Evolutionary conservation across 1,284 basidiomycete genomes (phyloP).

Genomic region (Ustilago lituana): DNA sequence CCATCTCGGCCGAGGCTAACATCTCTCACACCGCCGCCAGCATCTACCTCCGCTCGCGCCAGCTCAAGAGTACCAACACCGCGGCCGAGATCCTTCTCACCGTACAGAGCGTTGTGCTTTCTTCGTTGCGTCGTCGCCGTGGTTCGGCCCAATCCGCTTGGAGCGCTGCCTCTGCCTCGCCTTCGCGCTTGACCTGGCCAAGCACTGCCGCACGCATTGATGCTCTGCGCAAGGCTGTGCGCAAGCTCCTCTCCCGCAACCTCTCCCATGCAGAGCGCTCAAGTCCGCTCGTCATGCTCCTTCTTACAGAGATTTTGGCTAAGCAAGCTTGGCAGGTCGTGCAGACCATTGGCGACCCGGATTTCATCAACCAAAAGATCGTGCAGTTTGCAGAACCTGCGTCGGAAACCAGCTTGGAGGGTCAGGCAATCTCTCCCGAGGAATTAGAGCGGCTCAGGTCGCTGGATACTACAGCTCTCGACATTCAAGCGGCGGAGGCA

Average conservation of each 20-base stretch:
- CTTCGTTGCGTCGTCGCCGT: slow-evolving; percentile 45
- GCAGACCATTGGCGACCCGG: slow-evolving; percentile 55
- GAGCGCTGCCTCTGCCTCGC: slow-evolving; percentile 13
- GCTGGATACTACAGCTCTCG: slow-evolving; percentile 23
- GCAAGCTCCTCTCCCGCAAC: slow-evolving; percentile 50
- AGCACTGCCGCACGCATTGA: slow-evolving; percentile 49
- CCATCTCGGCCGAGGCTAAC: slow-evolving; percentile 45
- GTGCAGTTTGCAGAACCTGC: slow-evolving; percentile 52
- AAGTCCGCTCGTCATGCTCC: slow-evolving; percentile 44
- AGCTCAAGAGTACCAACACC: slow-evolving; percentile 47
- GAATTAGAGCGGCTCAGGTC: slow-evolving; percentile 40
- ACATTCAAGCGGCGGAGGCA: slow-evolving; percentile 10
- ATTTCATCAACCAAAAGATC: slow-evolving; percentile 60
- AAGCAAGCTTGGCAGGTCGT: slow-evolving; percentile 60
- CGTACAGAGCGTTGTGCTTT: slow-evolving; percentile 52
- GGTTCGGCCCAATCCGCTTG: slow-evolving; percentile 8
- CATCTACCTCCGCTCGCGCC: slow-evolving; percentile 40
- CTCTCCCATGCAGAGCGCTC: slow-evolving; percentile 42
- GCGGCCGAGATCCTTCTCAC: slow-evolving; percentile 57
- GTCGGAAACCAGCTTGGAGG: slow-evolving; percentile 43
- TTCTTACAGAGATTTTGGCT: slow-evolving; percentile 55
- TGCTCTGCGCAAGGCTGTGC: slow-evolving; percentile 51
- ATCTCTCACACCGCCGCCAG: slow-evolving; percentile 52
- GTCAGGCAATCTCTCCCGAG: slow-evolving; percentile 36
- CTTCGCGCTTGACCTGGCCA: slow-evolving; percentile 39